Base-by-base conservation (phyloP, 352 stramenopile species). In the Phytopythium cucurbitacearum region DNA sequence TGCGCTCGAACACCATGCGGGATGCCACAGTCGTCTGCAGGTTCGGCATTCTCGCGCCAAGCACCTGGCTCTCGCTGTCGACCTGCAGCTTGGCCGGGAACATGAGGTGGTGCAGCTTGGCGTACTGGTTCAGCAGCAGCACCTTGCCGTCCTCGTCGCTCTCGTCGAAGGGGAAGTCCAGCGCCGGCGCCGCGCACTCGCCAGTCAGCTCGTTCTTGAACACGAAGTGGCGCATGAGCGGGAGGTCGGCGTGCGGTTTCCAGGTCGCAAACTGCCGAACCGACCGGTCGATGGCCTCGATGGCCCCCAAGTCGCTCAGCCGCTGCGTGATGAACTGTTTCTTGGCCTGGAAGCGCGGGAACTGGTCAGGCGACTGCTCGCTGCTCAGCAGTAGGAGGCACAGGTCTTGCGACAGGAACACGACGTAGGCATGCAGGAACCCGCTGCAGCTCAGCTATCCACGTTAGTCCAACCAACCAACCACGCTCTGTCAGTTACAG, bases 401-500 rank as follows among this genome's bases (percentile, higher is more conserved):
- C 45, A 89, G 72, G 56, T 83, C 64, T 11, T 34, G 55, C 6
- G 67, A 67, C 44, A 89, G 60, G 55, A 89, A 91, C n/a, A 80
- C 64, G 21, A 91, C 62, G 55, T 91, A 91, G 7, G 75, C 80
- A 43, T 91, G 75, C 15, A 91, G 56, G 46, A 91, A 91, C 32
- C 80, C 80, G 47, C 77, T 89, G 46, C 40, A 44, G 11, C 9
- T 35, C n/a, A 60, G 13, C 4, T 40, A 38, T 48, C 39, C 52
- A 45, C 1, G 35, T 57, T 16, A 53, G 49, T 35, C 4, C 10
- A 51, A 39, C 39, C 11, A 42, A 46, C 38, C 40, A 41, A 3
- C 12, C 40, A 15, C 8, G 41, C 40, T 4, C 35, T 15, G 9
- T 42, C n/a, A 62, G 0, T 21, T 16, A 56, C n/a, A 60, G 28